A percentile compares a stretch with the other conserved stretches of the same genome.
phyloP scores from a whole-genome alignment of 192 early-diverging fungal genomes.

The Linnemannia elongata region DNA sequence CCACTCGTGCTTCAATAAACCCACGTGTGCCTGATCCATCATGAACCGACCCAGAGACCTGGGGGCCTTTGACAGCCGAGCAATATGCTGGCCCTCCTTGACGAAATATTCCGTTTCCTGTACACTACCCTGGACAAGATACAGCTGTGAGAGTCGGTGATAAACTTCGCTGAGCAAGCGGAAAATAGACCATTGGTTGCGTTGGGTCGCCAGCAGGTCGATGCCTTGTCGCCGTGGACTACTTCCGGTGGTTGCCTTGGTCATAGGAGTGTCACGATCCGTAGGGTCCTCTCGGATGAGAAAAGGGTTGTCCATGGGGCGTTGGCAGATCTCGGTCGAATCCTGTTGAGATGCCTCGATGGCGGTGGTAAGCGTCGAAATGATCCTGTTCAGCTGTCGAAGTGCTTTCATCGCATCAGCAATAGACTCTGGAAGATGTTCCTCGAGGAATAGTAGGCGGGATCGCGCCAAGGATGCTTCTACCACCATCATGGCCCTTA shows the following conservation, averaged over 20 bases:
- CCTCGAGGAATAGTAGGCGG: slow-evolving; percentile 40
- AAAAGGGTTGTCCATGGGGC: slow-evolving; percentile 43
- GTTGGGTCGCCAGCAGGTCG: slow-evolving; percentile 22
- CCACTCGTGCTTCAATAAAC: slow-evolving; percentile 62
- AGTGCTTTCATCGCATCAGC: slow-evolving; percentile 47
- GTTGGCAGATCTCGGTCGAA: slow-evolving; percentile 1
- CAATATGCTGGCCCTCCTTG: slow-evolving; percentile 68
- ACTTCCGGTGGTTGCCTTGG: not conserved
- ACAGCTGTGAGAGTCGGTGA: slow-evolving; percentile 63
- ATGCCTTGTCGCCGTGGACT: slow-evolving; percentile 21
- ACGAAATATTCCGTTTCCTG: slow-evolving; percentile 76
- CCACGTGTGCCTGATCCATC: slow-evolving; percentile 69
- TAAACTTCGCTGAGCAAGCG: slow-evolving; percentile 61
- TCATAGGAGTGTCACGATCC: not conserved
- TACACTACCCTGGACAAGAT: slow-evolving; percentile 69
- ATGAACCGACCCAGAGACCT: slow-evolving; percentile 54
- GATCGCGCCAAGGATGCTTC: slow-evolving; percentile 62
- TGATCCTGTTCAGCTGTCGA: slow-evolving; percentile 49
- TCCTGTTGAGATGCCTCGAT: slow-evolving; percentile 24
- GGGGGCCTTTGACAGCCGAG: slow-evolving; percentile 56
- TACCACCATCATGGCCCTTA: slow-evolving; percentile 38
- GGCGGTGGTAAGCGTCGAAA: slow-evolving; percentile 41
- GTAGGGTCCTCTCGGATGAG: slow-evolving; percentile 9
- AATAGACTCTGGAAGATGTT: slow-evolving; percentile 59
- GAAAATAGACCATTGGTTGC: slow-evolving; percentile 42